Evolutionary conservation across 805 yeast species (phyloP).

Genomic region (Tetrapisispora phaffii): DNA sequence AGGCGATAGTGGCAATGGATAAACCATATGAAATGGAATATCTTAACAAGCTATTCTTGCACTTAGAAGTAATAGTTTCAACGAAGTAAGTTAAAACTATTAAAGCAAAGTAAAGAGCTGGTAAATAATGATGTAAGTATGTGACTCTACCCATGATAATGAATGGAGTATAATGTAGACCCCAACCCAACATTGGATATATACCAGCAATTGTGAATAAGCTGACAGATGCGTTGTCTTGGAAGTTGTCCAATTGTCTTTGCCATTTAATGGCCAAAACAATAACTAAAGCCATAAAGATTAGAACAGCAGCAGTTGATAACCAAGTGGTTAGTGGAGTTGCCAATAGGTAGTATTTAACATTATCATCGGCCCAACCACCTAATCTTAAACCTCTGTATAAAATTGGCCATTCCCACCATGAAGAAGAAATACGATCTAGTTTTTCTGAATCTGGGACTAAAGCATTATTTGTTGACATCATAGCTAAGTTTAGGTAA

Average conservation of each 20-base stretch:
- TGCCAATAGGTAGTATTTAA: constrained; percentile 62
- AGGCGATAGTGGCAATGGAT: constrained; percentile 37
- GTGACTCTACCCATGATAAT: constrained; percentile 93
- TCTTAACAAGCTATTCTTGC: constrained; percentile 21
- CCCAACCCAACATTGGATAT: constrained; percentile 84
- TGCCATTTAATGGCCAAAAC: constrained; percentile 48
- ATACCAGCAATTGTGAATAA: constrained; percentile 59
- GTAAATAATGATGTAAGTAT: constrained; percentile 92
- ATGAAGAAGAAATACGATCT: constrained; percentile 62
- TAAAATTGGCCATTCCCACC: constrained; percentile 87
- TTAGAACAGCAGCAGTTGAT: constrained; percentile 50
- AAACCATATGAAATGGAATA: constrained; percentile 34
- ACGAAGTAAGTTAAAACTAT: constrained; percentile 45
- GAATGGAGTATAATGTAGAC: constrained; percentile 80
- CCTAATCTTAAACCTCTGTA: constrained; percentile 69
- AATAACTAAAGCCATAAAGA: constrained; percentile 40
- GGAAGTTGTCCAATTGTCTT: constrained; percentile 50
- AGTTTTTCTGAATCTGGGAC: constrained; percentile 68
- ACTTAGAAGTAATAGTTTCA: constrained; percentile 29
- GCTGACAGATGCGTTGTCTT: constrained; percentile 17
- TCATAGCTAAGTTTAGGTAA: constrained; percentile 73
- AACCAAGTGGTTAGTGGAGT: constrained; percentile 75
- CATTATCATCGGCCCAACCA: constrained; percentile 58
- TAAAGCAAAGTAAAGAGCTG: constrained; percentile 83
- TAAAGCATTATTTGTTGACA: constrained; percentile 84